phyloP scores from a whole-genome alignment of 192 early-diverging fungal species.

The Ambispora gerdemannii region DNA sequence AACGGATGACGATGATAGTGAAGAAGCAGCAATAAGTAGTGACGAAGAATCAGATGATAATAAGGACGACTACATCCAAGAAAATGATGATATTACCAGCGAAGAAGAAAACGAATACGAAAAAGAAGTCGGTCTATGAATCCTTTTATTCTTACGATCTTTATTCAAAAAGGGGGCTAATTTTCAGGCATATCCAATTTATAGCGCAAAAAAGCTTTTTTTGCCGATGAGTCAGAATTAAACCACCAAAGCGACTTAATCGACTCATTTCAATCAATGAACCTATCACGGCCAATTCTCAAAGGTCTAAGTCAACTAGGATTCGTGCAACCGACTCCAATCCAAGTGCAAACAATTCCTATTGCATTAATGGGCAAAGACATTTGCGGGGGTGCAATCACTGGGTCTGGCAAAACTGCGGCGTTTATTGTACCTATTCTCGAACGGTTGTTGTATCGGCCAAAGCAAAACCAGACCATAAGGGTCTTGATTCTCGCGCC shows the following conservation, averaged over 20 bases:
- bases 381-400: constrained; percentile 96
- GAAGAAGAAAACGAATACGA: constrained; percentile 47
- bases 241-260: constrained; percentile 35
- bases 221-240: constrained; percentile 39
- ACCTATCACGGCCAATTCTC: constrained; percentile 92
- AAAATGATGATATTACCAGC: constrained; percentile 27
- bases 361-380: constrained; percentile 93
- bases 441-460: constrained; percentile 90
- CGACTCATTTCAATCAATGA: constrained; percentile 88
- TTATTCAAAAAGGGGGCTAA: no score
- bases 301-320: constrained; percentile 86
- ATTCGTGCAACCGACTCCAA: constrained; percentile 89
- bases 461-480: constrained; percentile 70
- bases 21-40: constrained; percentile 33
- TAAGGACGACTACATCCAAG: constrained; percentile 31
- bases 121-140: constrained; percentile 37
- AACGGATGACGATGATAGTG: constrained; percentile 30
- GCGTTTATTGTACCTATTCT: constrained; percentile 95
- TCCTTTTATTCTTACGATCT: no score
- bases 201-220: constrained; percentile 62
- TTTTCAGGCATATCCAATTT: no score
- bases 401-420: constrained; percentile 97
- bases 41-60: constrained; percentile 36
- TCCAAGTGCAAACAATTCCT: constrained; percentile 91
- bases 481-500: constrained; percentile 92